Evolutionary conservation across 2,329 filamentous ascomycete species (phyloP), one percentile per base, ranked within the genome.

Genomic region (Camillea tinctor): DNA sequence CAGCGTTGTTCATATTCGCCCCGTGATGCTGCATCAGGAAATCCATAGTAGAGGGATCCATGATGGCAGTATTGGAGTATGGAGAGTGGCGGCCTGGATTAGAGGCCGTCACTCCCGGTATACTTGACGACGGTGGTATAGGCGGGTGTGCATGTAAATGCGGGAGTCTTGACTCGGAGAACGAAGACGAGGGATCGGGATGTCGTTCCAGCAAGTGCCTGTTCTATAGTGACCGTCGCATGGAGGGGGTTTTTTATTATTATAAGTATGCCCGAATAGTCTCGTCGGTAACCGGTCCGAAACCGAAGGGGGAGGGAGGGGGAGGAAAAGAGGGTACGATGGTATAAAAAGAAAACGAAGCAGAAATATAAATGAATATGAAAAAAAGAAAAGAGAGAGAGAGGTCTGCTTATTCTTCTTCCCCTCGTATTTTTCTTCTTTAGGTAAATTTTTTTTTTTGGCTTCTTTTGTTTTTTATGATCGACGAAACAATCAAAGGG

Each of bases 31-130:
- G 67, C 66, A 69, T 69, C 57, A 68, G 63, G 51, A 65, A 73
- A 52, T 73, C 69, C 68, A 71, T 71, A 23, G 64, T 56, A n/a
- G 70, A 64, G 44, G 68, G 65, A 58, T 72, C 71, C 68, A 69
- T 70, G 50, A 5, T 60, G 36, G 20, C 26, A 30, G 26, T 48
- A 53, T 23, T 36, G 15, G 21, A 44, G 26, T 57, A 23, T 55
- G 54, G 63, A 68, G 62, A 67, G 64, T 60, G 56, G 57, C 64
- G 50, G 62, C 61, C 60, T 61, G 60, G 53, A 17, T 21, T 58
- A 51, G 48, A 50, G 55, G 57, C 63, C 58, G 65, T 64, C 59
- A 59, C 66, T 65, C 62, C 54, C 61, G 54, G 49, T 52, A 54
- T 51, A 15, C 50, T 50, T 48, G 21, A 57, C 20, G 26, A 57